Conservation (phyloP, 306 rosid species). For the Mimosa bimucronata region DNA sequence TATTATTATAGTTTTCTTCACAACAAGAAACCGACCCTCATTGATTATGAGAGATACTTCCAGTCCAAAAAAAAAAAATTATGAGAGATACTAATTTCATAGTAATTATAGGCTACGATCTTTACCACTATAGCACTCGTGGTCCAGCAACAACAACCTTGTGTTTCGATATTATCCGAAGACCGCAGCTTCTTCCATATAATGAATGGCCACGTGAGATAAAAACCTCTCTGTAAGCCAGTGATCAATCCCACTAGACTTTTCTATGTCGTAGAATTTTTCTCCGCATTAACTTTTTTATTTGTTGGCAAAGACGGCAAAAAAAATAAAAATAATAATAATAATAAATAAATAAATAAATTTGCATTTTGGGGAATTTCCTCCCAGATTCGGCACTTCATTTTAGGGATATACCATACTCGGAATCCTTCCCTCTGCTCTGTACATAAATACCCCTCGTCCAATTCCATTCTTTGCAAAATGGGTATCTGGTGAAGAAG, state of each 20-base stretch:
- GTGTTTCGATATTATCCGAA: neutral
- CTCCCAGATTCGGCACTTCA: neutral
- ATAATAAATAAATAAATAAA: too few relatives aligned
- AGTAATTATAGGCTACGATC: neutral
- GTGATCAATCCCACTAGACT: neutral
- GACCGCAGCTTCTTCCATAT: neutral
- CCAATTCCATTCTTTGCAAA: conserved; percentile 24
- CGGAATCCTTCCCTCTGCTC: neutral
- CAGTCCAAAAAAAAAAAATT: too few relatives aligned
- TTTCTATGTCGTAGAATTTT: neutral
- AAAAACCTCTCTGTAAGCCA: neutral
- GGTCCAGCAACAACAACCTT: neutral
- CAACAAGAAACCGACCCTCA: neutral
- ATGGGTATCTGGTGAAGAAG: conserved; percentile 42
- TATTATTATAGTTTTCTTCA: too few relatives aligned
- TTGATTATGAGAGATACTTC: neutral
- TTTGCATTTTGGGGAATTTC: neutral
- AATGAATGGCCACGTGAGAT: neutral
- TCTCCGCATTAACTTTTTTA: neutral
- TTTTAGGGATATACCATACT: neutral
- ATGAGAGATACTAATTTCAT: neutral
- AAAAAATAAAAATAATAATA: neutral
- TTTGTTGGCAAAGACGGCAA: neutral
- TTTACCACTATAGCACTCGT: neutral
- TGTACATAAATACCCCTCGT: conserved; percentile 21